A percentile compares a stretch with the other conserved stretches of the same genome.
phyloP scores from a whole-genome alignment of 169 alveolate genomes.

The Plasmodium adleri region DNA sequence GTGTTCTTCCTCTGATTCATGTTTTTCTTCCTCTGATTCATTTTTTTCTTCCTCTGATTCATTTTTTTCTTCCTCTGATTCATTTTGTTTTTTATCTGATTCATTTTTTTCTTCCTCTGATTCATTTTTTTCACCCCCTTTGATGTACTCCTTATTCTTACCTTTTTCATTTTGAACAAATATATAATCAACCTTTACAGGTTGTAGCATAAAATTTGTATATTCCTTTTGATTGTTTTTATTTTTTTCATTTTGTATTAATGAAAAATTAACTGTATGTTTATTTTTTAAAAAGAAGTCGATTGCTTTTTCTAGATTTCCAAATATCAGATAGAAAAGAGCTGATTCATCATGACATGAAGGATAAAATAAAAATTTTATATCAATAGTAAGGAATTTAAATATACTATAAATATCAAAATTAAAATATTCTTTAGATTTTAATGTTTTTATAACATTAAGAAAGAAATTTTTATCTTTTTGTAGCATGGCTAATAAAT shows the following conservation, averaged over 20 bases:
- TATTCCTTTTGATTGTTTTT: neutral
- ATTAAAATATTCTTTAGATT: conserved; percentile 74
- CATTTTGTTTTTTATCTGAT: neutral
- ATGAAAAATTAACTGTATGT: conserved; percentile 32
- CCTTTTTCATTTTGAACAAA: conserved; percentile 14
- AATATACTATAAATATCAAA: conserved; percentile 74
- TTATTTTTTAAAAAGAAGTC: conserved; percentile 33
- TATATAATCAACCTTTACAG: neutral
- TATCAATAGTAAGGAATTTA: conserved; percentile 48
- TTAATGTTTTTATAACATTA: conserved; percentile 48
- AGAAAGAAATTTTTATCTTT: conserved; percentile 67
- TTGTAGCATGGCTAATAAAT: conserved; percentile 62
- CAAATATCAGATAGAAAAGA: conserved; percentile 57
- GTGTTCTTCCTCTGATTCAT: neutral
- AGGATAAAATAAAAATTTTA: conserved; percentile 59
- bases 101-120: neutral
- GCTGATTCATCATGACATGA: conserved; percentile 66
- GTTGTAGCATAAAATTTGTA: neutral
- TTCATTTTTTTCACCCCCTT: neutral
- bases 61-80: neutral
- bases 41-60: neutral
- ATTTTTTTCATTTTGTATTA: conserved; percentile 7
- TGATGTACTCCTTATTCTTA: neutral
- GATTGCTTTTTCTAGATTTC: conserved; percentile 55
- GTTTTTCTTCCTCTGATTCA: too few species aligned